A percentile compares a stretch with the other conserved stretches of the same genome.
Conservation (phyloP, 305 asterid species). For the Solanum hybrid region DNA sequence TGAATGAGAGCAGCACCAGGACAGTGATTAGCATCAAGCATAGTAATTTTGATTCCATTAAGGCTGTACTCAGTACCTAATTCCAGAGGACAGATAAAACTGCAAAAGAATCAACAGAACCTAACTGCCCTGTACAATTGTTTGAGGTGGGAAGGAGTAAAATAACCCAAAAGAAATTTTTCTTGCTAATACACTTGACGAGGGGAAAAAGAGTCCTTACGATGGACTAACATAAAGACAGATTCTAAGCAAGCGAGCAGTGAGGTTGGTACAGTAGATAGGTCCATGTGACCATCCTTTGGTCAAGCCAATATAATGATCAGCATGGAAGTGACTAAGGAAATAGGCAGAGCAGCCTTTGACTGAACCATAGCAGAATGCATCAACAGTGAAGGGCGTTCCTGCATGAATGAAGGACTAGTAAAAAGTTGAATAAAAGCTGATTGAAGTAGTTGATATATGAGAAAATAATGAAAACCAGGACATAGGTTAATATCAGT, state of each 20-base stretch:
- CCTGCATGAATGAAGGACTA: constrained; percentile 1
- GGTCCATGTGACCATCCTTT: constrained; percentile 15
- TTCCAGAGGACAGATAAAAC: constrained; percentile 4
- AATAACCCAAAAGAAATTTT: background rate
- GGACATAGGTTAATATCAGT: background rate
- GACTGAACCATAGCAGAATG: constrained; percentile 11
- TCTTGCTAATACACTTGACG: background rate
- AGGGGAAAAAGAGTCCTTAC: background rate
- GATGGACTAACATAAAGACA: constrained; percentile 4
- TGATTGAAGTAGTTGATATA: background rate
- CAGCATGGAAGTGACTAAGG: constrained; percentile 15
- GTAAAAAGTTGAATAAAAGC: background rate
- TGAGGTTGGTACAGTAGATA: constrained; percentile 12
- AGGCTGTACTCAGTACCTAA: background rate
- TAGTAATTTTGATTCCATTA: constrained; percentile 9
- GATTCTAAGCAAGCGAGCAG: constrained; percentile 12
- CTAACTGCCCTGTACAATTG: background rate
- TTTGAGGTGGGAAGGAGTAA: background rate
- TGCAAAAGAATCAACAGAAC: background rate
- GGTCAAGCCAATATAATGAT: constrained; percentile 12
- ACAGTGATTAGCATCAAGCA: constrained; percentile 16
- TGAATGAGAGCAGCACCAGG: constrained; percentile 17
- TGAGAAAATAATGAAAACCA: background rate
- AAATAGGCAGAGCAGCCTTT: constrained; percentile 7
- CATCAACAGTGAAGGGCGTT: constrained; percentile 15